phyloP scores from a whole-genome alignment of 331 rosid genomes.

The Stylosanthes scabra region DNA sequence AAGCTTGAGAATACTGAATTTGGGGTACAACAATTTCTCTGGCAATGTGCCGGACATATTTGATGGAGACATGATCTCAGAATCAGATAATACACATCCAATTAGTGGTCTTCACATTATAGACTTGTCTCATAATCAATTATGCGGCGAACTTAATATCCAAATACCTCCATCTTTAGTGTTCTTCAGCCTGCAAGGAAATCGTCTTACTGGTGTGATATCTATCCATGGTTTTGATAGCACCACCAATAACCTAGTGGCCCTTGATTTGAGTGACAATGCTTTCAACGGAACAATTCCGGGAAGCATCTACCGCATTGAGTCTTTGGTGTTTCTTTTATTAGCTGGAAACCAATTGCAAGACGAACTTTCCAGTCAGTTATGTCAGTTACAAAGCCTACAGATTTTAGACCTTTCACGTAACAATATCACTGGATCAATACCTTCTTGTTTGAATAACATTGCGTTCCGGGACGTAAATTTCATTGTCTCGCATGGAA shows the following conservation, averaged over 20 bases:
- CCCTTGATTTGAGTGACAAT: not conserved
- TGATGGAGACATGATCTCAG: not conserved
- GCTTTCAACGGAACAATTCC: not conserved
- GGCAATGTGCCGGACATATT: not conserved
- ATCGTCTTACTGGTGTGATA: not conserved
- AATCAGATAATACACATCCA: too few species aligned
- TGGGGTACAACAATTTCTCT: not conserved
- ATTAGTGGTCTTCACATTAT: not conserved
- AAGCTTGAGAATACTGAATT: not conserved
- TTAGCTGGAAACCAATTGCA: not conserved
- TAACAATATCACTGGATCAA: not conserved
- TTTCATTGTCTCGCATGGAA: not conserved
- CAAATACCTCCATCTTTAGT: too few species aligned
- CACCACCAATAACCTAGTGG: not conserved
- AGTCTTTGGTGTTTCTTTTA: not conserved
- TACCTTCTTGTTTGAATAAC: conserved; percentile 10
- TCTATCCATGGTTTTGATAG: not conserved
- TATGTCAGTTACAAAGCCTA: not conserved
- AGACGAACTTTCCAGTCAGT: not conserved
- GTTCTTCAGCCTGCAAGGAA: not conserved
- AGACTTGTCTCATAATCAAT: not conserved
- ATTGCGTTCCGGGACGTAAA: not conserved
- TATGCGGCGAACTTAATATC: not conserved
- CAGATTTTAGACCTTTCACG: not conserved
- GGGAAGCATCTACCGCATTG: not conserved